Percentiles rank a stretch among this genome's conserved stretches.
phyloP scores from a whole-genome alignment of 2,329 filamentous ascomycete genomes.

The Cladosporium sp. region DNA sequence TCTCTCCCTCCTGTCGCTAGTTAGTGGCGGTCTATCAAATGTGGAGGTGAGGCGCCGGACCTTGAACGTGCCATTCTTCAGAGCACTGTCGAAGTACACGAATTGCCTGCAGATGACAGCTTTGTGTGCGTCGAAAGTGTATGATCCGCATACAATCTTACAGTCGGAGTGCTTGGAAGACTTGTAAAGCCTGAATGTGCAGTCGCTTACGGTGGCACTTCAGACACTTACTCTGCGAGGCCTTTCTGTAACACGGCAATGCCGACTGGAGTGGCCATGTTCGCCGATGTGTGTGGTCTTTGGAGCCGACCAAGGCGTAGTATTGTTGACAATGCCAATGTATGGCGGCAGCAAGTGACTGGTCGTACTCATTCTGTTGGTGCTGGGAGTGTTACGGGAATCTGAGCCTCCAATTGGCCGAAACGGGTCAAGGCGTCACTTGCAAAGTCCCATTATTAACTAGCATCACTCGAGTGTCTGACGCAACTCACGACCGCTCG shows the following conservation, averaged over 20 bases:
- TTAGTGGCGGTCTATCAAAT: not conserved
- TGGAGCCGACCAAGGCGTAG: too few species aligned
- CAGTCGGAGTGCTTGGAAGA: constrained; percentile 41
- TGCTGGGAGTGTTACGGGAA: too few species aligned
- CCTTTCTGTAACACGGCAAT: not conserved
- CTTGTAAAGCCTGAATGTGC: constrained; percentile 14
- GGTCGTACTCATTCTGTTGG: too few species aligned
- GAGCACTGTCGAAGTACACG: constrained; percentile 35
- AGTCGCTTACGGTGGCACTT: not conserved
- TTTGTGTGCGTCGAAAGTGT: constrained; percentile 45
- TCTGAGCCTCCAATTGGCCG: too few species aligned
- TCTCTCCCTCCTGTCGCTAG: not conserved
- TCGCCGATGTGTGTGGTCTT: too few species aligned
- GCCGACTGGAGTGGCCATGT: not conserved
- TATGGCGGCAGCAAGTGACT: too few species aligned
- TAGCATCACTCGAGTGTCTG: too few species aligned
- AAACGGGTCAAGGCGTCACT: too few species aligned
- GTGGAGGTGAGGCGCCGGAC: not conserved
- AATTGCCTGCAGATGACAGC: constrained; percentile 44
- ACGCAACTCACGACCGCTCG: too few species aligned
- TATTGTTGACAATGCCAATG: too few species aligned
- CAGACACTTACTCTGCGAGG: not conserved
- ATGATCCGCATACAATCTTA: constrained; percentile 42
- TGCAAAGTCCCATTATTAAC: too few species aligned
- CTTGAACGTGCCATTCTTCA: constrained; percentile 13